Evolutionary conservation across 148 eudicot species (phyloP).

Genomic region (Camellia sinensis): DNA sequence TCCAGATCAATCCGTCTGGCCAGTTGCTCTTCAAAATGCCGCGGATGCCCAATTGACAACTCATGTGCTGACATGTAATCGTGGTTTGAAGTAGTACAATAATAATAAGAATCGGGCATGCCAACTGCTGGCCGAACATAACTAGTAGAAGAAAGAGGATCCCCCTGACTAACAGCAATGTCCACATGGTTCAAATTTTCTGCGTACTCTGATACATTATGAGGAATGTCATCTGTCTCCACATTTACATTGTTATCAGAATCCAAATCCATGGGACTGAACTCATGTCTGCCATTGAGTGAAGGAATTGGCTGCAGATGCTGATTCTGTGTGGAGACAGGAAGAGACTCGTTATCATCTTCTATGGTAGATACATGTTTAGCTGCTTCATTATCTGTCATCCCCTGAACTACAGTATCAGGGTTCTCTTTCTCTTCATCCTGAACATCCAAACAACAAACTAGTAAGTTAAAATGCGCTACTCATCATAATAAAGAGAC

Average conservation of each 20-base stretch:
- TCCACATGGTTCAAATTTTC: constrained; percentile 27
- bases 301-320: constrained; percentile 31
- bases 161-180: constrained; percentile 28
- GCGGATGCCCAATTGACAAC: constrained; percentile 40
- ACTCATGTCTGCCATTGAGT: constrained; percentile 28
- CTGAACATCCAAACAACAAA: constrained; percentile 13
- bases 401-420: constrained; percentile 13
- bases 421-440: constrained; percentile 16
- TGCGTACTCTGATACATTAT: constrained; percentile 29
- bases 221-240: constrained; percentile 29
- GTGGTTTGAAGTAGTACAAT: constrained; percentile 30
- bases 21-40: constrained; percentile 39
- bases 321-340: constrained; percentile 25
- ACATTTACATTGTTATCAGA: constrained; percentile 24
- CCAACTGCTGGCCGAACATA: constrained; percentile 50
- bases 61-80: constrained; percentile 36
- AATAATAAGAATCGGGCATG: constrained; percentile 43
- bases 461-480: background rate
- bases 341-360: constrained; percentile 32
- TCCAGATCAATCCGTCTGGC: constrained; percentile 47
- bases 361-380: constrained; percentile 12
- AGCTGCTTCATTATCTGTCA: constrained; percentile 9
- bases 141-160: constrained; percentile 34
- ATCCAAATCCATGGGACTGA: constrained; percentile 43
- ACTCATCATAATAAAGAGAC: background rate